Evolutionary conservation across 2,329 filamentous ascomycete species (phyloP).

Genomic region (Aspergillus sp.): DNA sequence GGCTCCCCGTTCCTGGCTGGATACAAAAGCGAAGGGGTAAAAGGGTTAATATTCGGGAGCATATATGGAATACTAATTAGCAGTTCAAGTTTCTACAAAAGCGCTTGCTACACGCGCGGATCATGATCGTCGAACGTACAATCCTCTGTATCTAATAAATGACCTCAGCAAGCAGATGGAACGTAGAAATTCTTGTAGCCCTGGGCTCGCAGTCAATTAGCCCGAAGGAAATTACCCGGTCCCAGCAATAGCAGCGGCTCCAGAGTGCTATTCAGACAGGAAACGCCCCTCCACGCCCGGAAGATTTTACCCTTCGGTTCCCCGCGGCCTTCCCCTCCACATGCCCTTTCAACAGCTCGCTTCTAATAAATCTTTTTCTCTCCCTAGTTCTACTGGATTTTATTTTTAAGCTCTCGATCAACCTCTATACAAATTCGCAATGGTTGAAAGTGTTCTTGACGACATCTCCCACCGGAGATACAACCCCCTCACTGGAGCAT

Average conservation of each 20-base stretch:
- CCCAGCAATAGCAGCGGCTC: background rate
- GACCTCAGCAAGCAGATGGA: background rate
- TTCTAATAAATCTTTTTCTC: constrained; percentile 1
- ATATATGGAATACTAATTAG: too few relatives aligned
- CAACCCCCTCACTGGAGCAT: constrained; percentile 85
- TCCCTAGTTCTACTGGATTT: background rate
- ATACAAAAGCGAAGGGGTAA: background rate
- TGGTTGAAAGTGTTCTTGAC: constrained; percentile 78
- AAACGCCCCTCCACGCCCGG: constrained; percentile 9
- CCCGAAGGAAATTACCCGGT: constrained; percentile 10
- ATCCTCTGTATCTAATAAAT: background rate
- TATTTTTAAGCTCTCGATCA: background rate
- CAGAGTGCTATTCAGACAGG: background rate
- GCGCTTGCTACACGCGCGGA: too few relatives aligned
- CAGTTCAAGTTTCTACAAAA: too few relatives aligned
- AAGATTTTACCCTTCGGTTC: constrained; percentile 11
- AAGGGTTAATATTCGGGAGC: background rate
- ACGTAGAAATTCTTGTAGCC: background rate
- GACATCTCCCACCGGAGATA: constrained; percentile 96
- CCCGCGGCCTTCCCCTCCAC: constrained; percentile 8
- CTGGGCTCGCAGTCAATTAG: background rate
- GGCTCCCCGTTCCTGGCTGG: constrained; percentile 5
- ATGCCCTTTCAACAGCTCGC: background rate
- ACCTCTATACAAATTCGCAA: constrained; percentile 35
- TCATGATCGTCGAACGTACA: too few relatives aligned